Evolutionary conservation across 2,329 filamentous ascomycete genomes (phyloP), one percentile per base, ranked within the genome.

Genomic region (Coniella vitis): DNA sequence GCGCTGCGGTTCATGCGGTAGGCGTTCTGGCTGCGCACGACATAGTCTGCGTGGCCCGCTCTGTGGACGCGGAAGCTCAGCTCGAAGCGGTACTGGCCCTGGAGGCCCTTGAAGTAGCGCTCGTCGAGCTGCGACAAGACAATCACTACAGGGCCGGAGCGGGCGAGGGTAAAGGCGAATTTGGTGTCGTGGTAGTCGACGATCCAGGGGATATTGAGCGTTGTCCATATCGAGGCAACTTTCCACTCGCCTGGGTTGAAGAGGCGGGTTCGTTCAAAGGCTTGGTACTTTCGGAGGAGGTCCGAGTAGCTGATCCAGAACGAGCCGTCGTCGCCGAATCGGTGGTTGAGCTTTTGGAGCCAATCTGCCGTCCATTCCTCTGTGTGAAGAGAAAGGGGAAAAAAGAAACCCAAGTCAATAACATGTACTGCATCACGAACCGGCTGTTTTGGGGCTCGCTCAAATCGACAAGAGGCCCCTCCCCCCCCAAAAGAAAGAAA

Each of bases 251-350:
- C 40, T 2, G 67, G 62, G 17, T 79, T 75, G 61, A 84, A 84
- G 16, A 84, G 72, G 1, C 80, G 71, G 0, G 81, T 84, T 13
- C 79, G 72, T 57, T 84, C 79, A 46, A 84, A 76, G 55, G 75
- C 72, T 42, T 75, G 74, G 57, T 78, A 84, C 57, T 83, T 83
- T 54, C 75, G 73, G 12, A 84, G 71, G 45, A 84, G 68, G 56
- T 84, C 80, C 44, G 77, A 70, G 57, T 81, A 83, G 2, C 76
- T 72, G 51, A 83, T 82, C 79, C 79, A 83, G 57, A 83, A 83
- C 12, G 79, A 76, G 0, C 77, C 79, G 56, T 83, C 79, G 54
- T 75, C 77, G 19, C 79, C 78, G 49, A 83, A 83, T 25, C 71
- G 72, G 58, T 82, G 78, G 37, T 68, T 70, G 1, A 83, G 71